A percentile compares a stretch with the other conserved stretches of the same genome.
Conservation (phyloP, 2,329 filamentous ascomycete genomes). For the Blastomyces gilchristii region DNA sequence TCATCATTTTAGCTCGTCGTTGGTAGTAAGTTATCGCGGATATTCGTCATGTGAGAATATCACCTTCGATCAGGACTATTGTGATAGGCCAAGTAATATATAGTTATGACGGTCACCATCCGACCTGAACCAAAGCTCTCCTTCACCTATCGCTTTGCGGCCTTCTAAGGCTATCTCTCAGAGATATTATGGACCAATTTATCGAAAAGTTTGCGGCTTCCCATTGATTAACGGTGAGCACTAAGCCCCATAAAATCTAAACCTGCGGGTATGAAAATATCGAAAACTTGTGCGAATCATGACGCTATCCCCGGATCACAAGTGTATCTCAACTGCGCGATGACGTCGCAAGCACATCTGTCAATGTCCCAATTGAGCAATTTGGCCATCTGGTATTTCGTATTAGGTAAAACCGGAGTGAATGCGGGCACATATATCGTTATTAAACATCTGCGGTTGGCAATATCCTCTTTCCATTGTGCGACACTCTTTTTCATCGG, state of each 20-base stretch:
- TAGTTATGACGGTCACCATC: background rate
- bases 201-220: background rate
- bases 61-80: background rate
- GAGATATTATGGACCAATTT: background rate
- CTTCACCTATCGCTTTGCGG: background rate
- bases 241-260: background rate
- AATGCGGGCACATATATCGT: background rate
- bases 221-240: background rate
- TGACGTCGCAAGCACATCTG: background rate
- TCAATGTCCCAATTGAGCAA: background rate
- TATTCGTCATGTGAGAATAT: background rate
- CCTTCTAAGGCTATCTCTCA: background rate
- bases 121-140: background rate
- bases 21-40: too few species aligned
- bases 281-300: background rate
- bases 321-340: background rate
- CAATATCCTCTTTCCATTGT: background rate
- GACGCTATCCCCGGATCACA: background rate
- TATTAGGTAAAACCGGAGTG: background rate
- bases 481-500: background rate
- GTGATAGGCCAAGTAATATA: background rate
- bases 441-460: background rate
- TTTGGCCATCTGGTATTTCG: background rate
- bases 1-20: background rate
- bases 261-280: background rate